A percentile compares a stretch with the other conserved stretches of the same genome.
These are phyloP conservation scores for Lactifluus rugatus DNA, from an alignment of 768 basidiomycete species.

Conservation along the genomic window DNA sequence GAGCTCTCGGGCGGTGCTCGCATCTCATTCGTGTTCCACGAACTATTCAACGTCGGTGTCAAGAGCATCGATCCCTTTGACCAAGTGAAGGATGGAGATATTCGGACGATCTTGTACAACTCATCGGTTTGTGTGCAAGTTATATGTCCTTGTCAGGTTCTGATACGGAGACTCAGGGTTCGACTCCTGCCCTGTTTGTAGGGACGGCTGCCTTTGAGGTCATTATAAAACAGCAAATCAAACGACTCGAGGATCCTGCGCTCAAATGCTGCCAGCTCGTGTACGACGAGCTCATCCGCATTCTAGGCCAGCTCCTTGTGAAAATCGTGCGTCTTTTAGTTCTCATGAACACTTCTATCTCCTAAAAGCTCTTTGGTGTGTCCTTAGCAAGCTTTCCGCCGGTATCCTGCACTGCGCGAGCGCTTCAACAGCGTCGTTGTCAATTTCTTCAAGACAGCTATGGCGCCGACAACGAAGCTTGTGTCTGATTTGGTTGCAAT, in stretches of 20 bases:
- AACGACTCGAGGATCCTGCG: slow-evolving; percentile 87
- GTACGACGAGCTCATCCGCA: slow-evolving; percentile 95
- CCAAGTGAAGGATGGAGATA: slow-evolving; percentile 97
- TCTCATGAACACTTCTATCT: not conserved
- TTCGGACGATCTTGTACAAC: slow-evolving; percentile 92
- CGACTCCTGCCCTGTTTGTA: slow-evolving; percentile 92
- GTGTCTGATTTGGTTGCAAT: slow-evolving; percentile 93
- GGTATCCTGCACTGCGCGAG: slow-evolving; percentile 93
- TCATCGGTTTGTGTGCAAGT: slow-evolving; percentile 66
- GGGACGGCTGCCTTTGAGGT: slow-evolving; percentile 97
- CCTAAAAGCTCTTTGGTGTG: not conserved
- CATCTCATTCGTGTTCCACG: slow-evolving; percentile 98
- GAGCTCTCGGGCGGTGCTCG: slow-evolving; percentile 98
- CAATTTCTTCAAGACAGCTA: slow-evolving; percentile 90
- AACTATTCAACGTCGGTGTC: slow-evolving; percentile 94
- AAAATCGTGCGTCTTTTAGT: slow-evolving; percentile 60
- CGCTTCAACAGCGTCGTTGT: slow-evolving; percentile 95
- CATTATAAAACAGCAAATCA: slow-evolving; percentile 98
- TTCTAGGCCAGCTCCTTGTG: slow-evolving; percentile 78
- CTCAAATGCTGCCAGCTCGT: slow-evolving; percentile 93
- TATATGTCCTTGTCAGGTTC: not conserved
- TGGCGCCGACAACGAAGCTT: slow-evolving; percentile 92
- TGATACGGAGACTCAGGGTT: slow-evolving; percentile 48
- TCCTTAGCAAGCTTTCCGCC: slow-evolving; percentile 82
- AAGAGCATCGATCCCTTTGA: slow-evolving; percentile 97